Conservation (phyloP, 164 flowering plant genomes). For the Cinnamomum micranthum region DNA sequence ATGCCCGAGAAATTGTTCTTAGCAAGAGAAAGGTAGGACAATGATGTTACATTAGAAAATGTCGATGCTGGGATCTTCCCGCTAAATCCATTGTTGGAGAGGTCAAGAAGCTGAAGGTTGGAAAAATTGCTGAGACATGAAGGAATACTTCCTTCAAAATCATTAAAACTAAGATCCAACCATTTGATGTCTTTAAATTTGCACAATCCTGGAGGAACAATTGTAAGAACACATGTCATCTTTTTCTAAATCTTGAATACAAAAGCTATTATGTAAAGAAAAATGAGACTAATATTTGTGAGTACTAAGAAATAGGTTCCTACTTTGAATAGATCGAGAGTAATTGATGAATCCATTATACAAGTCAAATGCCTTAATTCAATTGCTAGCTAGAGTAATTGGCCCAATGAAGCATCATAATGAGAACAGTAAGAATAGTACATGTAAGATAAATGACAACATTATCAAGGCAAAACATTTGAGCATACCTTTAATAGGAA, state of each 20-base stretch:
- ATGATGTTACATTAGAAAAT: not conserved
- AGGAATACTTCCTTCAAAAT: slow-evolving; percentile 7
- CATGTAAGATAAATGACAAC: too few relatives aligned
- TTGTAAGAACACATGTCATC: not conserved
- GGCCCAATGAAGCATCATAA: too few relatives aligned
- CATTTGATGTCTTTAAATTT: slow-evolving; percentile 4
- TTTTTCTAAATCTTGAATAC: not conserved
- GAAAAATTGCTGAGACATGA: slow-evolving; percentile 7
- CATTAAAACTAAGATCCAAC: slow-evolving; percentile 1
- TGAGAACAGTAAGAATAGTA: too few relatives aligned
- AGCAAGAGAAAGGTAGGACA: not conserved
- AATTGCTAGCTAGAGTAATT: too few relatives aligned
- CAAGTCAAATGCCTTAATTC: too few relatives aligned
- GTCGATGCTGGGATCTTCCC: not conserved
- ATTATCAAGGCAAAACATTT: too few relatives aligned
- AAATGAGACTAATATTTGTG: too few relatives aligned
- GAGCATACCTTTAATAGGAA: too few relatives aligned
- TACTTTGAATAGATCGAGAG: too few relatives aligned
- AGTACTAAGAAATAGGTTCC: too few relatives aligned
- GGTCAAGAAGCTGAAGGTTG: slow-evolving; percentile 2
- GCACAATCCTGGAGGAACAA: slow-evolving; percentile 8
- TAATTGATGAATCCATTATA: too few relatives aligned
- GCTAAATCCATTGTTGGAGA: slow-evolving; percentile 1
- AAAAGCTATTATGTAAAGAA: not conserved
- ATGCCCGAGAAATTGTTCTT: not conserved